phyloP scores from a whole-genome alignment of 2,329 filamentous ascomycete species.

The Pestalotiopsis sp. region DNA sequence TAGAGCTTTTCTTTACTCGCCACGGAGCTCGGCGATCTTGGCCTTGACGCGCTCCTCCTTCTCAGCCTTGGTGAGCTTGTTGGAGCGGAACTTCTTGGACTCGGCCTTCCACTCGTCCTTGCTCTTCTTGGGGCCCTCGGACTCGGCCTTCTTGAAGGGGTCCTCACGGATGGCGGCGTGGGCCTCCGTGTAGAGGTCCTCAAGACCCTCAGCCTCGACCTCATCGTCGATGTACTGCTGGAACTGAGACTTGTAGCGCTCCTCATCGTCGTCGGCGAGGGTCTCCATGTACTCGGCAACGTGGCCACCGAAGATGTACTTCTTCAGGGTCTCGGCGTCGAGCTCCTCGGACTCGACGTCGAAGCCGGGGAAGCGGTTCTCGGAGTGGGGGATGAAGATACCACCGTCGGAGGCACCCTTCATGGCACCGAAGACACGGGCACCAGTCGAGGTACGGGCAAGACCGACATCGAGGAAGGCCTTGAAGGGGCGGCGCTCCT shows the following conservation, averaged over 20 bases:
- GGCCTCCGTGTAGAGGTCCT: conserved; percentile 94
- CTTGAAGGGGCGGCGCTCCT: conserved; percentile 98
- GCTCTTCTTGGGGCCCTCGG: conserved; percentile 81
- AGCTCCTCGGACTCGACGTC: conserved; percentile 98
- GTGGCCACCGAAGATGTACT: conserved; percentile 99
- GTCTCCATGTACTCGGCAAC: conserved; percentile 99
- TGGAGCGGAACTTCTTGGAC: conserved; percentile 83
- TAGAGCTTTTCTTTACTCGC: conserved; percentile 39
- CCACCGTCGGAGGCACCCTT: conserved; percentile 99
- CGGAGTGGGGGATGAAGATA: conserved; percentile 95
- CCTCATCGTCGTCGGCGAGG: conserved; percentile 98
- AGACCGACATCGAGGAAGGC: conserved; percentile 98
- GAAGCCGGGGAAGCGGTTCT: conserved; percentile 99
- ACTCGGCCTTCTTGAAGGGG: conserved; percentile 90
- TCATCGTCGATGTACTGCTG: conserved; percentile 96
- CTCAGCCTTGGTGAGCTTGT: conserved; percentile 83
- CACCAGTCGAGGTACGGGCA: conserved; percentile 94
- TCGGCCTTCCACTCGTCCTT: conserved; percentile 98
- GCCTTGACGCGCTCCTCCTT: conserved; percentile 81
- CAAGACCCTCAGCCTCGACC: conserved; percentile 91
- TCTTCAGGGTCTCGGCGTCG: conserved; percentile 93
- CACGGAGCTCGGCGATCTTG: conserved; percentile 83
- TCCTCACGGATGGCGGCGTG: conserved; percentile 97
- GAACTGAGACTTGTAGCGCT: conserved; percentile 99
- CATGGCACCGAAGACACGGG: conserved; percentile 98